Evolutionary conservation across 2,329 filamentous ascomycete genomes (phyloP).

Genomic region (Talaromyces rugulosus): DNA sequence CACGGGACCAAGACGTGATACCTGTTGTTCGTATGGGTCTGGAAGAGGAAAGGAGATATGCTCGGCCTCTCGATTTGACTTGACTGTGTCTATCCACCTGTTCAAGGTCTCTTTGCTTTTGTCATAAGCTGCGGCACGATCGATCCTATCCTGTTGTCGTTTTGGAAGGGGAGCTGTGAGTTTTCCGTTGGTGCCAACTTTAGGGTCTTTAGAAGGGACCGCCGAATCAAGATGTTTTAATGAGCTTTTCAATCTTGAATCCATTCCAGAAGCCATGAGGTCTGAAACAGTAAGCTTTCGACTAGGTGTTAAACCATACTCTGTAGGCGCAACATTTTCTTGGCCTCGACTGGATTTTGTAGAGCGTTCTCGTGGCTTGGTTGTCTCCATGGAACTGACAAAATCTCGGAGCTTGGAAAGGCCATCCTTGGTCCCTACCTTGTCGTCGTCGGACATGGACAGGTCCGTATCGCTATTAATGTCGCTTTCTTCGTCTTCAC

Average conservation of each 20-base stretch:
- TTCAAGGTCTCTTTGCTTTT: slow-evolving; percentile 89
- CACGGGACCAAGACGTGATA: slow-evolving; percentile 52
- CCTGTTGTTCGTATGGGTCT: slow-evolving; percentile 60
- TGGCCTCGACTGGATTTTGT: slow-evolving; percentile 47
- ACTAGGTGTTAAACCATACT: slow-evolving; percentile 55
- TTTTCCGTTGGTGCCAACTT: slow-evolving; percentile 60
- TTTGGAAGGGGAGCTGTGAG: slow-evolving; percentile 78
- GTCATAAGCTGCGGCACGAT: slow-evolving; percentile 77
- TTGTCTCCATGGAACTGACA: slow-evolving; percentile 60
- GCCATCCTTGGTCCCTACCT: slow-evolving; percentile 45
- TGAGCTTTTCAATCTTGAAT: slow-evolving; percentile 71
- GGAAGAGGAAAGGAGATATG: slow-evolving; percentile 83
- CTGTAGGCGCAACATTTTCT: slow-evolving; percentile 59
- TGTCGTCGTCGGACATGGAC: slow-evolving; percentile 47
- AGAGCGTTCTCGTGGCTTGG: slow-evolving; percentile 29
- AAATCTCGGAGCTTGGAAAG: slow-evolving; percentile 64
- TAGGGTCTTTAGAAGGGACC: slow-evolving; percentile 42
- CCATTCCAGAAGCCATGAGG: slow-evolving; percentile 66
- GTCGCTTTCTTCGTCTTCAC: slow-evolving; percentile 41
- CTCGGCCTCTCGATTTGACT: slow-evolving; percentile 86
- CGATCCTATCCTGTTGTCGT: slow-evolving; percentile 78
- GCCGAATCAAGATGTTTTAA: slow-evolving; percentile 63
- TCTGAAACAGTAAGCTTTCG: slow-evolving; percentile 72
- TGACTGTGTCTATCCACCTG: slow-evolving; percentile 92
- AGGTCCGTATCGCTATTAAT: slow-evolving; percentile 49